These are phyloP conservation scores for Alternaria conjuncta DNA, from an alignment of 2,329 filamentous ascomycete species.

Conservation along the genomic window DNA sequence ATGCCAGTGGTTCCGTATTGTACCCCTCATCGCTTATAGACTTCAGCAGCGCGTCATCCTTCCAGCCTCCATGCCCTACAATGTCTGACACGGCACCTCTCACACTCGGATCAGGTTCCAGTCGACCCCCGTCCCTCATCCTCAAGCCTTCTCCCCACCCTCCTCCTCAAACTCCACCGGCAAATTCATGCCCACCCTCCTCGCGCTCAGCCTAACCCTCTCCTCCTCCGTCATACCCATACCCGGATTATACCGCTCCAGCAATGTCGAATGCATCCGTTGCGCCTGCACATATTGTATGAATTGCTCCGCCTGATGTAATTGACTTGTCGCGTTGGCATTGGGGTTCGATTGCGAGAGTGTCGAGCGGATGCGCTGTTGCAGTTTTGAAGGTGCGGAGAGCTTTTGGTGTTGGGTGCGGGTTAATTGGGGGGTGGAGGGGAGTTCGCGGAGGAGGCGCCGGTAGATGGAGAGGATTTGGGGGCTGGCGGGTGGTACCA, in stretches of 20 bases:
- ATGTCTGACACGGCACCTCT: not conserved
- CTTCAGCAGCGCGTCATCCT: not conserved
- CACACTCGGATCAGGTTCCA: not conserved
- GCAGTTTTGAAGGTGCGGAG: constrained; percentile 69
- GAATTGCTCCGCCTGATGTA: constrained; percentile 75
- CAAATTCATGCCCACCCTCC: constrained; percentile 89
- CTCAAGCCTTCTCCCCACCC: constrained; percentile 12
- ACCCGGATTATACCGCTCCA: constrained; percentile 94
- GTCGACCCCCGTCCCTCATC: not conserved
- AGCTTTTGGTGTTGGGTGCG: constrained; percentile 49
- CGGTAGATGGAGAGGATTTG: constrained; percentile 81
- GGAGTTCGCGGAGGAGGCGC: constrained; percentile 85
- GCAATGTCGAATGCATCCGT: constrained; percentile 76
- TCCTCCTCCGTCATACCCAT: constrained; percentile 88
- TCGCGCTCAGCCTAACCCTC: constrained; percentile 79
- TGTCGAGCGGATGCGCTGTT: constrained; percentile 70
- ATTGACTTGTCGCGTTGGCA: constrained; percentile 23
- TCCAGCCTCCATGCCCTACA: not conserved
- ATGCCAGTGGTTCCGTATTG: not conserved
- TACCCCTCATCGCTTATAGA: too few species aligned
- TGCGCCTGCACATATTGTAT: constrained; percentile 84
- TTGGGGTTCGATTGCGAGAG: constrained; percentile 53
- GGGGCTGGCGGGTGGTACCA: constrained; percentile 50
- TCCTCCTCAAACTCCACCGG: constrained; percentile 64
- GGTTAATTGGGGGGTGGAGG: constrained; percentile 63